phyloP scores from a whole-genome alignment of 2,329 filamentous ascomycete genomes.

The Anisogramma anomala region DNA sequence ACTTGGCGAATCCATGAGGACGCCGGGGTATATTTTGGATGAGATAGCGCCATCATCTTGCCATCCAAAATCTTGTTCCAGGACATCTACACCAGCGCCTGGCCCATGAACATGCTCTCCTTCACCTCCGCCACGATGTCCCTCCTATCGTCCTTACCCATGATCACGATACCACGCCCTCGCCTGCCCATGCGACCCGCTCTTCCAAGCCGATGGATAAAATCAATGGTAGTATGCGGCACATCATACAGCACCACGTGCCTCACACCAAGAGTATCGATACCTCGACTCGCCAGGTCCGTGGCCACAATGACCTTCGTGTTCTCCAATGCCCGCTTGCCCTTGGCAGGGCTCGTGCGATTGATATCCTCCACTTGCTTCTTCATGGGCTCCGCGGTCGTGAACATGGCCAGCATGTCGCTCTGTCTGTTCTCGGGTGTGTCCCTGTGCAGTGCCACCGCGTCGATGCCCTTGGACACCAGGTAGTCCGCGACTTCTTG shows the following conservation, averaged over 20 bases:
- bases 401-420: conserved; percentile 69
- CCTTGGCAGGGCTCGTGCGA: conserved; percentile 21
- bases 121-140: conserved; percentile 88
- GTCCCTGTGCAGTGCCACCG: conserved; percentile 74
- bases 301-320: conserved; percentile 91
- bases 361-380: conserved; percentile 21
- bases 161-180: conserved; percentile 79
- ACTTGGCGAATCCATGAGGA: neutral
- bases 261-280: conserved; percentile 83
- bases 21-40: neutral
- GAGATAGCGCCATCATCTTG: neutral
- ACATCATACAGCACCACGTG: conserved; percentile 94
- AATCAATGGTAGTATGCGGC: conserved; percentile 95
- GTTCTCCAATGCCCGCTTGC: conserved; percentile 50
- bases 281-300: conserved; percentile 81
- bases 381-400: conserved; percentile 32
- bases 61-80: neutral
- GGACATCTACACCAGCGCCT: conserved; percentile 55
- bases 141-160: conserved; percentile 78
- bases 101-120: conserved; percentile 75
- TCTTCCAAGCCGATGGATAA: conserved; percentile 87
- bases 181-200: conserved; percentile 87
- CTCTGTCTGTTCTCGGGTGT: conserved; percentile 65
- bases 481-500: conserved; percentile 72
- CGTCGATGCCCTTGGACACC: conserved; percentile 74